Percentiles rank a stretch among this genome's conserved stretches.
phyloP scores from a whole-genome alignment of 2,329 filamentous ascomycete species.

The Fusarium continuum region DNA sequence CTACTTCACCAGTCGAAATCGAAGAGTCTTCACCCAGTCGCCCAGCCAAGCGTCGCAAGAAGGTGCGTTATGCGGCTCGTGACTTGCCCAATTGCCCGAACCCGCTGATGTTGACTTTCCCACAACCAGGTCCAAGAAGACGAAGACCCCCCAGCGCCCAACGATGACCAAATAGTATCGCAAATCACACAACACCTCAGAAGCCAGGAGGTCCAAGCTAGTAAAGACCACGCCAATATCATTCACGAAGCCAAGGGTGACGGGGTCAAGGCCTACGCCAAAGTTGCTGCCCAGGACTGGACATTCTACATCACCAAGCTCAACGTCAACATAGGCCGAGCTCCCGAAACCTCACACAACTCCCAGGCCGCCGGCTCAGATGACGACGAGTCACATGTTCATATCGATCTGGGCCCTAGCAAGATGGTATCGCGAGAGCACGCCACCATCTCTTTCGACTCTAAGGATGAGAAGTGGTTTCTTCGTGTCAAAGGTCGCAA shows the following conservation, averaged over 20 bases:
- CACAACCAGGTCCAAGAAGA: conserved; percentile 51
- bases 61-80: conserved; percentile 52
- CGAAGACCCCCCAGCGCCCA: conserved; percentile 52
- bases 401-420: conserved; percentile 88
- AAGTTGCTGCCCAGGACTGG: conserved; percentile 84
- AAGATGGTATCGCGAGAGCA: conserved; percentile 84
- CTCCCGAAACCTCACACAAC: conserved; percentile 60
- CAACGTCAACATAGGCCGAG: conserved; percentile 79
- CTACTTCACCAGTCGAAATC: conserved; percentile 49
- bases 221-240: conserved; percentile 69
- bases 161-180: conserved; percentile 65
- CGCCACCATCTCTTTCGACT: conserved; percentile 77
- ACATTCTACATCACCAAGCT: conserved; percentile 83
- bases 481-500: conserved; percentile 91
- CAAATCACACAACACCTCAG: conserved; percentile 64
- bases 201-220: conserved; percentile 63
- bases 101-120: conserved; percentile 19
- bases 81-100: background rate
- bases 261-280: conserved; percentile 79
- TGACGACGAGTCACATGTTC: conserved; percentile 64
- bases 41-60: conserved; percentile 72
- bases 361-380: conserved; percentile 53
- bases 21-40: conserved; percentile 68
- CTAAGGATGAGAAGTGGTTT: conserved; percentile 77
- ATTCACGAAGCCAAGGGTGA: conserved; percentile 70